A percentile compares a stretch with the other conserved stretches of the same genome.
phyloP scores from a whole-genome alignment of 306 rosid genomes.

The Hylodesmum podocarpum region DNA sequence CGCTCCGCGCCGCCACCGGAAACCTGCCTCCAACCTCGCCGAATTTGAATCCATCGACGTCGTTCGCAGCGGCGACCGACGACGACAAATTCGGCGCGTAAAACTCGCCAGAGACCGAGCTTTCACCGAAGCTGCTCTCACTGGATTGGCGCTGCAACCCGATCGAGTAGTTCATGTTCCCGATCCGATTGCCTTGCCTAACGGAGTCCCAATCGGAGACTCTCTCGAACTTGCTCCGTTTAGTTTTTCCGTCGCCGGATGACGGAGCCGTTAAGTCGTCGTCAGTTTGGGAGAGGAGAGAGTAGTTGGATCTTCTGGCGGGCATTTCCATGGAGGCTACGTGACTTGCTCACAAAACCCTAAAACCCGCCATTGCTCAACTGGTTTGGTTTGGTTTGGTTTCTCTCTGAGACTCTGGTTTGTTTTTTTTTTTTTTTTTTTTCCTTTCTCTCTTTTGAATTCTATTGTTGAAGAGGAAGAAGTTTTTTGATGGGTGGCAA shows the following conservation, averaged over 20 bases:
- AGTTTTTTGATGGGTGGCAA: too few relatives aligned
- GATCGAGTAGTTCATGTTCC: constrained; percentile 47
- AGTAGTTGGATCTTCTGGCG: constrained; percentile 72
- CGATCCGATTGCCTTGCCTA: constrained; percentile 67
- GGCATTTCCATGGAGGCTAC: constrained; percentile 64
- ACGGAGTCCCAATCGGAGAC: constrained; percentile 61
- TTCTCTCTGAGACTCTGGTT: background rate
- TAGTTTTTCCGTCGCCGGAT: constrained; percentile 56
- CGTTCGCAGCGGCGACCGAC: constrained; percentile 51
- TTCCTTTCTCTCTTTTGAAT: background rate
- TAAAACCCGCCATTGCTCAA: constrained; percentile 58
- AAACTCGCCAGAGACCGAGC: constrained; percentile 79
- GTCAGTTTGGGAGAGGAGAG: constrained; percentile 57
- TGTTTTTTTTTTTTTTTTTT: too few relatives aligned
- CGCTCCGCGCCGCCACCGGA: constrained; percentile 30
- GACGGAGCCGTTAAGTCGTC: constrained; percentile 48
- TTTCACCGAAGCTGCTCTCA: constrained; percentile 80
- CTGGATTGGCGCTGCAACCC: constrained; percentile 88
- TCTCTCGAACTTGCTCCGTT: constrained; percentile 47
- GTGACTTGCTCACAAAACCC: constrained; percentile 40
- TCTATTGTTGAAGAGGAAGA: background rate
- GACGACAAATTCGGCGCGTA: constrained; percentile 56
- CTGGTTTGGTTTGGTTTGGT: too few relatives aligned
- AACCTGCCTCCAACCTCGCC: constrained; percentile 40
- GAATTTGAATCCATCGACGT: constrained; percentile 43